Evolutionary conservation across 192 early-diverging fungal species (phyloP).

Genomic region (Coemansia reversa): DNA sequence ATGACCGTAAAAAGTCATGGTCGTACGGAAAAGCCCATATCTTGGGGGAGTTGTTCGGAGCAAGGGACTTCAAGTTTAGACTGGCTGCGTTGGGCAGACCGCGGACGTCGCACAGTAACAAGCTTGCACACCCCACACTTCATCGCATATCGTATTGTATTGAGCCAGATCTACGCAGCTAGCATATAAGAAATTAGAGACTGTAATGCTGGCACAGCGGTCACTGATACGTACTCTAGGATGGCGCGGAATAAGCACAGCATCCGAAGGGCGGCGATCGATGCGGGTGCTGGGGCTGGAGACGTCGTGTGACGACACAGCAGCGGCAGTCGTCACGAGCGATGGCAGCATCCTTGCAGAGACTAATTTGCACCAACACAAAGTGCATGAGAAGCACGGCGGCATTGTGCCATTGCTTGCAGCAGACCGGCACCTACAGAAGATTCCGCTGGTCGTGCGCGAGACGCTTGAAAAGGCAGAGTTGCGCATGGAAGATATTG

Average conservation of each 20-base stretch:
- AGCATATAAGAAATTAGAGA: not conserved
- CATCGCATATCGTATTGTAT: not conserved
- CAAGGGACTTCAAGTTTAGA: not conserved
- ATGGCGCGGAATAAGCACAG: constrained; percentile 11
- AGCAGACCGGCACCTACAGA: constrained; percentile 61
- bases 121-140: not conserved
- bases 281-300: constrained; percentile 64
- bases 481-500: constrained; percentile 57
- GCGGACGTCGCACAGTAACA: not conserved
- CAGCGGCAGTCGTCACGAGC: constrained; percentile 68
- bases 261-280: not conserved
- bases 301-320: constrained; percentile 80
- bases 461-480: constrained; percentile 60
- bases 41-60: not conserved
- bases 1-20: not conserved
- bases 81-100: too few species aligned
- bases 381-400: constrained; percentile 68
- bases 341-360: constrained; percentile 65
- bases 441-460: constrained; percentile 63
- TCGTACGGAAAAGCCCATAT: not conserved
- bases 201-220: not conserved
- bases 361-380: constrained; percentile 61
- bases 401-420: constrained; percentile 75
- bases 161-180: not conserved
- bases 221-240: not conserved